Conservation (phyloP, 176 grass and related monocot genomes). For the Carex myosuroides region DNA sequence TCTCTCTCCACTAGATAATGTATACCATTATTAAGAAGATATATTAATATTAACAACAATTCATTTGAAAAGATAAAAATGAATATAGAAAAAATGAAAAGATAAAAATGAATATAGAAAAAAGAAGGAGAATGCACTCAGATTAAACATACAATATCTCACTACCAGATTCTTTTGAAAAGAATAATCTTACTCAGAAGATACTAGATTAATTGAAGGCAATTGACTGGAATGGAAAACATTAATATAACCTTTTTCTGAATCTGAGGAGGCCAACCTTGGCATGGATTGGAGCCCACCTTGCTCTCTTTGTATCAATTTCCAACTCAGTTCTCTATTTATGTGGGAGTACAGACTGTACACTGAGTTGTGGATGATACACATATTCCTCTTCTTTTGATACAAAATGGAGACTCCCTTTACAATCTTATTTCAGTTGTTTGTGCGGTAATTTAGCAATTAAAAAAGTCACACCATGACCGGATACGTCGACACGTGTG, state of each 20-base stretch:
- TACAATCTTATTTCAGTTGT: too few species aligned
- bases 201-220: background rate
- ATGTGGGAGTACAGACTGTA: background rate
- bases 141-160: background rate
- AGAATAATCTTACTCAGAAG: background rate
- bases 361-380: background rate
- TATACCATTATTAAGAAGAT: too few species aligned
- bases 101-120: background rate
- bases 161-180: background rate
- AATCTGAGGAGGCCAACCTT: background rate
- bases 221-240: background rate
- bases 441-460: too few species aligned
- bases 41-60: too few species aligned
- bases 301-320: constrained; percentile 2
- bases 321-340: constrained; percentile 4
- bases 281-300: background rate
- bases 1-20: too few species aligned
- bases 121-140: background rate
- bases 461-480: too few species aligned
- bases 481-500: too few species aligned
- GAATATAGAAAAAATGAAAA: background rate
- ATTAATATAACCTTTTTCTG: constrained; percentile 21
- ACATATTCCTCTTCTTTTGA: background rate
- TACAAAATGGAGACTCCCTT: background rate
- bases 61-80: background rate